These are phyloP conservation scores for Sporothrix dimorphospora DNA, from an alignment of 2,329 filamentous ascomycete species.

Conservation along the genomic window DNA sequence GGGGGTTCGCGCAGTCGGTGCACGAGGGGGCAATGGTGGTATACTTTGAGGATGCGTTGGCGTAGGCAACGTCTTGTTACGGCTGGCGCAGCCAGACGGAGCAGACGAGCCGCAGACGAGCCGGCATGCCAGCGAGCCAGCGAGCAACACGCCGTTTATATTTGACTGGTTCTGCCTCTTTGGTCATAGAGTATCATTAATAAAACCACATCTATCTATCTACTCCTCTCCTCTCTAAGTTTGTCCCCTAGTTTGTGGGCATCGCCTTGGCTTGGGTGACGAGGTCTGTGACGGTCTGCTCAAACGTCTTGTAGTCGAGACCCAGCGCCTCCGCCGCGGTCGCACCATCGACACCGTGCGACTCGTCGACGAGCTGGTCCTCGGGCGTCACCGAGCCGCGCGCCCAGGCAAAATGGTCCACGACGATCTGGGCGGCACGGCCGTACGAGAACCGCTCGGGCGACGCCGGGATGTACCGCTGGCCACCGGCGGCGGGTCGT, in stretches of 20 bases:
- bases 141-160: too few relatives aligned
- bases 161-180: too few relatives aligned
- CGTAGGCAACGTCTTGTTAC: neutral
- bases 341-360: conserved; percentile 29
- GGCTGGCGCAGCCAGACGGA: neutral
- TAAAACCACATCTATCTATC: neutral
- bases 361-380: conserved; percentile 27
- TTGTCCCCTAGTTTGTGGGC: neutral
- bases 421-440: conserved; percentile 48
- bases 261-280: conserved; percentile 22
- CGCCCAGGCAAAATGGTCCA: conserved; percentile 46
- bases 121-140: too few relatives aligned
- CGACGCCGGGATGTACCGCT: conserved; percentile 39
- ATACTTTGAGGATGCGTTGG: conserved; percentile 28
- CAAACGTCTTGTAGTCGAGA: conserved; percentile 26
- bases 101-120: too few relatives aligned
- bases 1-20: conserved; percentile 42
- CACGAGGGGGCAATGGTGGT: conserved; percentile 38
- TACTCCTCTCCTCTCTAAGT: neutral
- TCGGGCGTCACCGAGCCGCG: conserved; percentile 10
- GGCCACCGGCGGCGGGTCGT: conserved; percentile 33
- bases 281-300: conserved; percentile 28
- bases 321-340: conserved; percentile 26
- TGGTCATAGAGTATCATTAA: neutral
- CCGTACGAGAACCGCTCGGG: conserved; percentile 52